Evolutionary conservation across 306 rosid genomes (phyloP).

Genomic region (Gynostemma pentaphyllum): DNA sequence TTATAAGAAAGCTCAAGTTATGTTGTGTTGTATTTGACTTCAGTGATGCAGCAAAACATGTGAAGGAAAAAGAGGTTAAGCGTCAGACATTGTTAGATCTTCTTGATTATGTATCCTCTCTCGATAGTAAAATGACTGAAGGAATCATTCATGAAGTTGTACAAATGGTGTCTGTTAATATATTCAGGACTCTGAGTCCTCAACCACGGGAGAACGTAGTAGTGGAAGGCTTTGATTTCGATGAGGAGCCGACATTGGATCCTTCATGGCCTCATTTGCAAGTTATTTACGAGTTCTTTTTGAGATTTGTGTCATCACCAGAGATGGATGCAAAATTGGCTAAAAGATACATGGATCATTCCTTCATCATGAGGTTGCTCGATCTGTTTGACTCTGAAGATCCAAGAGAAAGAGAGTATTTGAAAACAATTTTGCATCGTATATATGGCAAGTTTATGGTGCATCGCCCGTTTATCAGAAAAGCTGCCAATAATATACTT

Average conservation of each 20-base stretch:
- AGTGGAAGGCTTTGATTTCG: slow-evolving; percentile 46
- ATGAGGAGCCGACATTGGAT: slow-evolving; percentile 68
- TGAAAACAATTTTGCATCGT: no score
- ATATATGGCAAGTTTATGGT: no score
- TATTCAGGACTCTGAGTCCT: slow-evolving; percentile 53
- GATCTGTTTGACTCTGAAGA: no score
- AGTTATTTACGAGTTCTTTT: slow-evolving; percentile 56
- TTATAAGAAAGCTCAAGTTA: slow-evolving; percentile 42
- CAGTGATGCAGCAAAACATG: slow-evolving; percentile 44
- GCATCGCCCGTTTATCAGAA: slow-evolving; percentile 69
- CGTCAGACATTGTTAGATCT: slow-evolving; percentile 48
- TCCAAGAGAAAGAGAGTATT: no score
- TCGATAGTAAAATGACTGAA: slow-evolving; percentile 44
- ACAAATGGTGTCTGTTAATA: slow-evolving; percentile 44
- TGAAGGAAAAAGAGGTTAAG: slow-evolving; percentile 60
- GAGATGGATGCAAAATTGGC: slow-evolving; percentile 62
- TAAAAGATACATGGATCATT: slow-evolving; percentile 47
- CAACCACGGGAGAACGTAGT: slow-evolving; percentile 52
- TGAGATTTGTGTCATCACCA: slow-evolving; percentile 53
- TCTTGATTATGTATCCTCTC: slow-evolving; percentile 46
- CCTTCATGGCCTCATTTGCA: slow-evolving; percentile 78
- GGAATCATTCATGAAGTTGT: slow-evolving; percentile 42
- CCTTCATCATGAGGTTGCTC: slow-evolving; percentile 45
- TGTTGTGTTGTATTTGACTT: slow-evolving; percentile 62
- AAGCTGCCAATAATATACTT: slow-evolving; percentile 48